Evolutionary conservation across 495 filamentous ascomycete species (phyloP), one percentile per base, ranked within the genome.

Genomic region (Lasiosphaeriaceae sp.): DNA sequence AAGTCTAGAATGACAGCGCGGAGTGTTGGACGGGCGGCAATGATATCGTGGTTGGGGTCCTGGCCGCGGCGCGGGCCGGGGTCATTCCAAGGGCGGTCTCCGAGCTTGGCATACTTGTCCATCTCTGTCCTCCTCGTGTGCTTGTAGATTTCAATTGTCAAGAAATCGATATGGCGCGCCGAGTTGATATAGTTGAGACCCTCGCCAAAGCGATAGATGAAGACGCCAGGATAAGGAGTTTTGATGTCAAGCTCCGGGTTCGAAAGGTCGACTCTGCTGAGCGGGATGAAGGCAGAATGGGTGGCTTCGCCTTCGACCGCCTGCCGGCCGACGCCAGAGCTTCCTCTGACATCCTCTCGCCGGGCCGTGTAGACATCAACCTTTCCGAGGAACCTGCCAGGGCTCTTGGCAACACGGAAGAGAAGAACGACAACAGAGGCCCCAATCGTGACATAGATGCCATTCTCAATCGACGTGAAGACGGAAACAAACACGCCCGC

Each of bases 11-110:
- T 70, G 14, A 82, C 59, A 14, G 78, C 77, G 12, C 72, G 70
- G 19, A 82, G 74, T 19, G 72, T 66, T 5, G 79, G 78, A 0
- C 67, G 63, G 24, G 58, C 48, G 46, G 64, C 65, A 26, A 63
- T 67, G 34, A 74, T 69, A 14, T 70, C 68, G 6, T 35, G 45
- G 14, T 64, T 47, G 12, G 29, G 16, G 3, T 41, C 22, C 61
- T 84, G 69, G 55, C 84, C 84, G 53, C 77, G 79, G n/a, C 83
- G 79, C 19, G 90, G 89, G 39, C 89, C 92, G 2, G 93, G 87
- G 67, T 96, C 85, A 66, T 97, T 97, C 93, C 93, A 97, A 0
- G 74, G 79, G n/a, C 69, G 71, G 26, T 77, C 76, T 66, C 74
- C 72, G 26, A 75, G 47, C 55, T 74, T 76, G 21, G 62, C 67